A percentile compares a stretch with the other conserved stretches of the same genome.
Conservation (phyloP, 208 protist genomes). For the Acanthamoeba sp. region DNA sequence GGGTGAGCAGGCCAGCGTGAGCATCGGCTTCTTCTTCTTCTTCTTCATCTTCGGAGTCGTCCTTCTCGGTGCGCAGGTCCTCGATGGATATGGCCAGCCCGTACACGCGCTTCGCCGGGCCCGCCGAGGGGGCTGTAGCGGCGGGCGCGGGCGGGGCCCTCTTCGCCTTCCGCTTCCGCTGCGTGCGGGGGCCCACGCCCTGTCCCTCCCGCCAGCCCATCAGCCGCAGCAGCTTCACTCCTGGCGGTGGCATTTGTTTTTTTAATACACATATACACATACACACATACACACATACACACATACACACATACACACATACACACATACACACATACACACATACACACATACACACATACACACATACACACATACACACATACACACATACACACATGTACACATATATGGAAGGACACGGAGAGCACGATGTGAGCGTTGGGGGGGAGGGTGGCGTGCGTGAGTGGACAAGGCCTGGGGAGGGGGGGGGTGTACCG, state of each 20-base stretch:
- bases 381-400: too few relatives aligned
- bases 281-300: too few relatives aligned
- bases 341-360: too few relatives aligned
- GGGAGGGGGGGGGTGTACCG: not conserved
- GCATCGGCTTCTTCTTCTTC: not conserved
- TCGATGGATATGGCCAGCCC: constrained; percentile 50
- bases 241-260: too few relatives aligned
- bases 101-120: constrained; percentile 12
- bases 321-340: too few relatives aligned
- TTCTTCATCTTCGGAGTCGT: constrained; percentile 8
- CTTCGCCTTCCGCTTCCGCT: constrained; percentile 20
- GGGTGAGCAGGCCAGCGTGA: not conserved
- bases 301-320: too few relatives aligned
- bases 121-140: not conserved
- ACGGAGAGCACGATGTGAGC: too few relatives aligned
- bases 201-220: constrained; percentile 78
- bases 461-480: not conserved
- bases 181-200: constrained; percentile 20
- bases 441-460: too few relatives aligned
- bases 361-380: too few relatives aligned
- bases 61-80: constrained; percentile 6
- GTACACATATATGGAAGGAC: too few relatives aligned
- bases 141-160: not conserved
- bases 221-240: constrained; percentile 63
- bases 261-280: too few relatives aligned